A percentile compares a stretch with the other conserved stretches of the same genome.
Evolutionary conservation across 2,329 filamentous ascomycete species (phyloP).

Genomic region (Aspergillus sp.): DNA sequence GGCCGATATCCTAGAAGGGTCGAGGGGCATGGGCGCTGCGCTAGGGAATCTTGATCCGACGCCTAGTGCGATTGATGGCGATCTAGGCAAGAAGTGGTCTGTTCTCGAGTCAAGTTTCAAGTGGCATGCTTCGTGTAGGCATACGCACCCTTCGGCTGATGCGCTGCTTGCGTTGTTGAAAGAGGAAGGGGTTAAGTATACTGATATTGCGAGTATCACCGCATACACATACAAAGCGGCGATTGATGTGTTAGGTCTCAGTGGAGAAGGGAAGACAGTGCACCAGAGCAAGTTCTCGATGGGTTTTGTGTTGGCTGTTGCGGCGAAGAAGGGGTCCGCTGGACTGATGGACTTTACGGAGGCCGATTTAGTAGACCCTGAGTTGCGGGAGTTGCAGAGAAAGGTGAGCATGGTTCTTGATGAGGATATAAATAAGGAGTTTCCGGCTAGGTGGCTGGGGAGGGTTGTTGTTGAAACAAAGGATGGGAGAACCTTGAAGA

Average conservation of each 20-base stretch:
- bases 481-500: slow-evolving; percentile 14
- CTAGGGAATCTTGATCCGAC: slow-evolving; percentile 22
- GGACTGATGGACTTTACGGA: slow-evolving; percentile 34
- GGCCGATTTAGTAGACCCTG: slow-evolving; percentile 22
- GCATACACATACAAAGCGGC: slow-evolving; percentile 31
- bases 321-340: slow-evolving; percentile 32
- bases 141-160: slow-evolving; percentile 34
- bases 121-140: slow-evolving; percentile 34
- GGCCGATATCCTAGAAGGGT: slow-evolving; percentile 29
- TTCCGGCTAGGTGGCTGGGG: slow-evolving; percentile 30
- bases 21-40: slow-evolving; percentile 26
- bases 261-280: slow-evolving; percentile 29
- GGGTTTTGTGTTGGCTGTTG: slow-evolving; percentile 34
- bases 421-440: slow-evolving; percentile 26
- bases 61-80: slow-evolving; percentile 24
- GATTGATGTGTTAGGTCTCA: slow-evolving; percentile 29
- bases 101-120: slow-evolving; percentile 33
- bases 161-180: slow-evolving; percentile 29
- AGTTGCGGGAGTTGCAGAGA: slow-evolving; percentile 26
- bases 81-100: slow-evolving; percentile 26
- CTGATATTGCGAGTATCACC: slow-evolving; percentile 29
- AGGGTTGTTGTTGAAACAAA: slow-evolving; percentile 25
- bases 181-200: slow-evolving; percentile 23
- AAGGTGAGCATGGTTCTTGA: slow-evolving; percentile 29
- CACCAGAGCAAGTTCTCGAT: slow-evolving; percentile 37